Base-by-base conservation (phyloP, 805 yeast genomes). In the Saturnispora quitensis region DNA sequence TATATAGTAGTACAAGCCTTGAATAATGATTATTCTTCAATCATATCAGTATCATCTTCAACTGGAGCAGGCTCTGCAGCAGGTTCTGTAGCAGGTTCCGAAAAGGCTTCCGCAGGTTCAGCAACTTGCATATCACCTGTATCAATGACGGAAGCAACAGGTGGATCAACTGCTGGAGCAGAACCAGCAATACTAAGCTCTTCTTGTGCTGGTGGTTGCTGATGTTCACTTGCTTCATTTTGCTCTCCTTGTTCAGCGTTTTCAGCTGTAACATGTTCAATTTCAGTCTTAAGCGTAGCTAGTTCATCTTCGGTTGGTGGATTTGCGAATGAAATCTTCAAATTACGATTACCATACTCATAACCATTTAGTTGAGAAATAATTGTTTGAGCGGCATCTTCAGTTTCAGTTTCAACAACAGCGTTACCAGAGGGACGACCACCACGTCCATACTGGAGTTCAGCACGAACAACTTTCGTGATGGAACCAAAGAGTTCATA, bases 361-460 rank as follows among this genome's bases (percentile, higher is more conserved):
- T 90, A 91, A 49, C 81, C 81, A 63, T 87, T 76, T 61, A 93
- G 76, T 68, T 84, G 86, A 44, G 73, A 72, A 58, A 91, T 81
- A 48, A 96, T 91, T 46, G 74, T 70, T 47, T 81, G 85, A 1
- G 97, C 95, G 45, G 74, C 70, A 45, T 81, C 85, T 1, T 97
- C 95, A 55, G 78, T 74, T 34, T 78, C 86, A 31, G 73, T 75
- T 51, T 74, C 72, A 43, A 91, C 89, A 48, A 89, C 89, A n/a
- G 95, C 97, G 56, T 75, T 71, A 31, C 97, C 98, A 1, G 84
- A 73, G 17, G 95, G 81, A 62, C 82, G 76, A 38, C 91, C 91
- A 36, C 69, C 68, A 4, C 73, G 64, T 56, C 76, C 76, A 60
- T 67, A 77, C 65, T 82, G 87, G 55, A 91, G 74, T 65, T 88